Evolutionary conservation across 208 protist genomes (phyloP).

Genomic region (Leishmania braziliensis): DNA sequence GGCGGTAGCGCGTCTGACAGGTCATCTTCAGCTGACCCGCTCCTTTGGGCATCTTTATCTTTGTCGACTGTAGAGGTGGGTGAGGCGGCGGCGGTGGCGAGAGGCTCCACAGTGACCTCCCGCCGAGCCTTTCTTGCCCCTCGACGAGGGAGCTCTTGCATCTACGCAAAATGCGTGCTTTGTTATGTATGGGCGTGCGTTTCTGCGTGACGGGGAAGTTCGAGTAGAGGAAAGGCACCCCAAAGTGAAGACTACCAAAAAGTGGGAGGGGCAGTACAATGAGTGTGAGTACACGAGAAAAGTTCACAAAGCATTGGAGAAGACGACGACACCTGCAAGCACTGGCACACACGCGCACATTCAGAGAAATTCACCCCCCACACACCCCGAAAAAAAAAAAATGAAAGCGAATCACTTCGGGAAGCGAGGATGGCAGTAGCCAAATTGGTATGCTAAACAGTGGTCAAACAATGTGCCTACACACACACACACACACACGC

Average conservation of each 20-base stretch:
- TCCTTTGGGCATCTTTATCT: background rate
- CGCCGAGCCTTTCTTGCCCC: background rate
- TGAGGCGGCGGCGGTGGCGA: background rate
- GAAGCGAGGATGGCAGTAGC: background rate
- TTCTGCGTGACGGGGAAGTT: background rate
- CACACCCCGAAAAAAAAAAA: background rate
- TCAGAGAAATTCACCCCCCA: background rate
- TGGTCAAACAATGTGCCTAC: background rate
- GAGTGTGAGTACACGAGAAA: background rate
- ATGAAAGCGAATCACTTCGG: background rate
- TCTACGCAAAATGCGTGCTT: background rate
- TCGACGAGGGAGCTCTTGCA: background rate
- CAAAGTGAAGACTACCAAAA: background rate
- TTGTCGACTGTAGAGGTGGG: background rate
- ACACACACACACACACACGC: too few species aligned
- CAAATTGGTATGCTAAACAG: background rate
- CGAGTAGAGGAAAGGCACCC: background rate
- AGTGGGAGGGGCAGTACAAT: background rate
- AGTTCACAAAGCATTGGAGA: background rate
- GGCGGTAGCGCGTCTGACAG: background rate
- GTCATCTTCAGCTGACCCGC: background rate
- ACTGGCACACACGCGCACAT: background rate
- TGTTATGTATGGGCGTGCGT: constrained; percentile 2
- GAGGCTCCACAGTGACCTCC: background rate
- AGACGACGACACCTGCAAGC: background rate